phyloP scores from a whole-genome alignment of 192 early-diverging fungal species.

The Podila verticillata region DNA sequence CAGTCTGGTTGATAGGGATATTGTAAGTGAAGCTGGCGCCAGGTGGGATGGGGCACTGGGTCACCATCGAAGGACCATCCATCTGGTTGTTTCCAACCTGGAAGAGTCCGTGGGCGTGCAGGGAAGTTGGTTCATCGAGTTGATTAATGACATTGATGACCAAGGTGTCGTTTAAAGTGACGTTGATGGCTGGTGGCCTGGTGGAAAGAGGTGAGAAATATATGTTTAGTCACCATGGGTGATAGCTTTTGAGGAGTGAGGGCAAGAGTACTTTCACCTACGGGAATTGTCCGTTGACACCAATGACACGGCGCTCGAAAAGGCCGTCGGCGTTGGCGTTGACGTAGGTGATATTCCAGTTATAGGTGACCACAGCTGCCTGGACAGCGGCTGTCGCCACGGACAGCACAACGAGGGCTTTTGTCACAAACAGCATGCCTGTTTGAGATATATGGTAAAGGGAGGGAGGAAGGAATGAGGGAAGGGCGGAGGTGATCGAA shows the following conservation, averaged over 20 bases:
- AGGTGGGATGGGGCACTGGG: constrained; percentile 70
- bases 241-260: constrained; percentile 48
- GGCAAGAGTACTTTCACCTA: constrained; percentile 35
- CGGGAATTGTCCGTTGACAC: constrained; percentile 71
- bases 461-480: neutral
- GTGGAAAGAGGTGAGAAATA: neutral
- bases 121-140: constrained; percentile 56
- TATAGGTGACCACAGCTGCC: constrained; percentile 63
- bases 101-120: constrained; percentile 74
- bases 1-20: constrained; percentile 61
- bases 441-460: neutral
- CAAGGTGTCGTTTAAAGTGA: constrained; percentile 22
- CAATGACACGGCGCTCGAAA: constrained; percentile 64
- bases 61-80: constrained; percentile 68
- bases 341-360: constrained; percentile 74
- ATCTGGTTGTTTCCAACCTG: constrained; percentile 65
- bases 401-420: constrained; percentile 11
- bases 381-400: constrained; percentile 21
- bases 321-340: constrained; percentile 70
- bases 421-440: constrained; percentile 9
- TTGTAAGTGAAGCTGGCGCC: constrained; percentile 64
- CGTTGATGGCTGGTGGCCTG: constrained; percentile 50
- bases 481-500: constrained; percentile 15
- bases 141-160: constrained; percentile 52
- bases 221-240: constrained; percentile 55